A percentile compares a stretch with the other conserved stretches of the same genome.
Conservation (phyloP, 306 rosid species). For the Inga oerstediana region DNA sequence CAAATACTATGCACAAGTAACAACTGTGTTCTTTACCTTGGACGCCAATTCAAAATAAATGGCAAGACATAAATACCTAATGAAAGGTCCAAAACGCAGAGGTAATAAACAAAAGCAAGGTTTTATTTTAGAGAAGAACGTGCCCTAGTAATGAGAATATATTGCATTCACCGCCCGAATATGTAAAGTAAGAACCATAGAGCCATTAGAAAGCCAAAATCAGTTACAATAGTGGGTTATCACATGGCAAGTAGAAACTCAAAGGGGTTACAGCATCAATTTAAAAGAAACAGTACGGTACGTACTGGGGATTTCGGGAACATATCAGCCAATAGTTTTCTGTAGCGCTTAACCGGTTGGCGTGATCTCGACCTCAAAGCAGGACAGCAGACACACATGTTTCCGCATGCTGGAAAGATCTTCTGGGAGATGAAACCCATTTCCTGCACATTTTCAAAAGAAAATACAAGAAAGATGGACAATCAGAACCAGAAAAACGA, state of each 20-base stretch:
- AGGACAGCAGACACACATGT: conserved; percentile 98
- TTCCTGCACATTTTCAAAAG: conserved; percentile 46
- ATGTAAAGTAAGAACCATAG: background rate
- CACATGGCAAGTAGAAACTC: background rate
- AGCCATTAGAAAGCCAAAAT: conserved; percentile 12
- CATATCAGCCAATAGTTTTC: conserved; percentile 84
- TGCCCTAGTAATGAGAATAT: background rate
- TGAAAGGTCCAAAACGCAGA: background rate
- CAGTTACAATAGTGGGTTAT: conserved; percentile 13
- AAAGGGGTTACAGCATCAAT: background rate
- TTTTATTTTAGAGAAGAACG: background rate
- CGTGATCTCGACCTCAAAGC: conserved; percentile 95
- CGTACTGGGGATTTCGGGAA: conserved; percentile 88
- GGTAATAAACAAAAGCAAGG: conserved; percentile 4
- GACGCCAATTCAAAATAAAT: background rate
- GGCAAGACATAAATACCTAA: conserved; percentile 24
- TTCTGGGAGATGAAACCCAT: conserved; percentile 94
- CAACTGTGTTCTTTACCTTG: background rate
- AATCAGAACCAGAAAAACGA: conserved; percentile 23
- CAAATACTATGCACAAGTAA: background rate
- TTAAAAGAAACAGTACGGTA: background rate
- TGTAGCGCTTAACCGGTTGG: conserved; percentile 95
- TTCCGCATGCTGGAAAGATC: conserved; percentile 94
- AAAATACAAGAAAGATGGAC: conserved; percentile 19
- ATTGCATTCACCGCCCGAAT: background rate